Conservation (phyloP, 1,284 basidiomycete species). For the Ceratobasidium sp. region DNA sequence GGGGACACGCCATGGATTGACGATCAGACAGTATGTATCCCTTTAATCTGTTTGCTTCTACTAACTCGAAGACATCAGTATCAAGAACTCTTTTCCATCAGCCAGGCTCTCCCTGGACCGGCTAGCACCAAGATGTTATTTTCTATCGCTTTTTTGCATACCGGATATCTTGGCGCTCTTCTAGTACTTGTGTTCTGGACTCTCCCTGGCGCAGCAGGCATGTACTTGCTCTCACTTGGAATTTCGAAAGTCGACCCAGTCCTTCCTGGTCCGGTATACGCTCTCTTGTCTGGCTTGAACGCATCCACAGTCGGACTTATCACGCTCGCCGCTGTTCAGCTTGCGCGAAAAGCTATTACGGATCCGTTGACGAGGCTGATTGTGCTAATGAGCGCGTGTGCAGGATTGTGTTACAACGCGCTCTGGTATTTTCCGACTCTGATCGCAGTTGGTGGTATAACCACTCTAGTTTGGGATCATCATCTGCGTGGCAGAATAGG, state of each 20-base stretch:
- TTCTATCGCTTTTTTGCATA: constrained; percentile 57
- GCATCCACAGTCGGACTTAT: constrained; percentile 71
- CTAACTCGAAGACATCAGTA: constrained; percentile 8
- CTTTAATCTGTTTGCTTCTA: neutral
- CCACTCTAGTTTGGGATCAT: constrained; percentile 58
- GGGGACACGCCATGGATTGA: constrained; percentile 45
- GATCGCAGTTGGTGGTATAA: constrained; percentile 56
- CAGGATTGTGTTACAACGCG: constrained; percentile 67
- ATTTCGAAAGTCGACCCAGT: constrained; percentile 62
- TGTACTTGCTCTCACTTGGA: constrained; percentile 67
- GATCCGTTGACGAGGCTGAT: constrained; percentile 64
- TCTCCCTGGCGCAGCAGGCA: constrained; percentile 66
- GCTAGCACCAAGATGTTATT: constrained; percentile 61
- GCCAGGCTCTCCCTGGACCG: constrained; percentile 62
- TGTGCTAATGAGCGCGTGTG: constrained; percentile 63
- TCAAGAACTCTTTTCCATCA: constrained; percentile 60
- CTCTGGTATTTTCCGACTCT: constrained; percentile 63
- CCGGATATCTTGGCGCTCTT: constrained; percentile 57
- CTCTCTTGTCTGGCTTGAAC: constrained; percentile 69
- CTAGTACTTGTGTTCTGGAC: constrained; percentile 59
- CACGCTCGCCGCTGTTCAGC: constrained; percentile 67
- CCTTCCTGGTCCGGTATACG: constrained; percentile 66
- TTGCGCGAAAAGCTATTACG: constrained; percentile 64
- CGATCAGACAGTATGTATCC: constrained; percentile 46
- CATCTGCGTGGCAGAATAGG: constrained; percentile 49